Base-by-base conservation (phyloP, 345 rosid genomes). In the Adansonia digitata region DNA sequence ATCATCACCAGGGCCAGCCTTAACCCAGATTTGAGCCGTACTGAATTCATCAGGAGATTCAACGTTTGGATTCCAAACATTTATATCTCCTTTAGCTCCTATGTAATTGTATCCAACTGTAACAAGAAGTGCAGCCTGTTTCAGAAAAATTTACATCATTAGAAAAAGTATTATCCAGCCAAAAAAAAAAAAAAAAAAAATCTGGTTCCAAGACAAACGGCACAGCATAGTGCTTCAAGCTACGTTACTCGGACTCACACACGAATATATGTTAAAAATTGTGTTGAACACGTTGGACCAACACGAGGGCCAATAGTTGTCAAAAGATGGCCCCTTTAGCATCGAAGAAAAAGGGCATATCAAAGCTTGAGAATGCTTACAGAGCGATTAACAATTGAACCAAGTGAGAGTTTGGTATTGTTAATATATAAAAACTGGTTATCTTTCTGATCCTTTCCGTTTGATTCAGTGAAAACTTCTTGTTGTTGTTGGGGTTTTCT, bases 11-110 rank as follows among this genome's bases (percentile, higher is more conserved):
- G 77, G 78, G 29, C 88, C 87, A 59, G 26, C 51, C 49, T 77
- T 42, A 17, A 86, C 18, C 91, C 90, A 87, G 51, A 86, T 81
- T 75, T 84, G 93, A 3, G 70, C 83, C 4, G 85, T 43, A 7
- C 77, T 80, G 77, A 60, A 87, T 29, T 86, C 89, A 3, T 29
- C 65, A 7, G 40, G 12, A 12, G 43, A 24, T 24, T 79, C 87
- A 24, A 79, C 37, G 0, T 45, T 59, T 20, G 91, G 88, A 29
- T 78, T 85, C 93, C 93, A 86, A 2, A 85, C 42, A 72, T 88
- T 90, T 71, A 90, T 84, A 24, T 84, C 74, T 18, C 80, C 84
- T 0, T 22, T 10, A 8, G 84, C 88, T 49, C 91, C 88, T 5
- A 84, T 11, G 27, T 70, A 86, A 67, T 78, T 83, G 68, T 9